Base-by-base conservation (phyloP, 225 moss, liverwort and hornwort species). In the Asterella californica region DNA sequence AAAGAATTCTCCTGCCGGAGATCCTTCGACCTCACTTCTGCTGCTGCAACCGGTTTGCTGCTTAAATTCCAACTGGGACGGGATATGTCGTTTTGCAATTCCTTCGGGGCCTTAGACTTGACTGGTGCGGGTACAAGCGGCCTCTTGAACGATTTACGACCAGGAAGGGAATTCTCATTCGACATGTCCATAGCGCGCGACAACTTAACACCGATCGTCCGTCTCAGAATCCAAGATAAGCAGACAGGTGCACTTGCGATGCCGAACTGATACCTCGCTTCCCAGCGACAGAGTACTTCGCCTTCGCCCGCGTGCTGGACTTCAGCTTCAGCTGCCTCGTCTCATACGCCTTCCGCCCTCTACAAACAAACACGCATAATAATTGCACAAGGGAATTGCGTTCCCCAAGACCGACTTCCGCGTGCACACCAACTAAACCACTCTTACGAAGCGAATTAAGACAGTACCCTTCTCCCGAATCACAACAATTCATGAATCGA, bases 1-100 rank as follows among this genome's bases (percentile, higher is more conserved):
- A 80, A 77, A 1, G 80, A 83, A 81, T 81, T 78, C 52, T 83
- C 83, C 15, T 76, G 82, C 46, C 79, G 63, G 4, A 72, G 70
- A 78, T 86, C 86, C 45, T 76, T 76, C 55, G 76, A 76, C 22
- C 38, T 76, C 59, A 57, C 54, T 57, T 76, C 57, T 25, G 57
- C 34, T 24, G 38, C 24, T 18, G 57, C 59, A 2, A 53, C 19
- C 22, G n/a, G n/a, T 46, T 60, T 76, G 60, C 60, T 38, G 38
- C 57, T 29, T 27, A 22, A 36, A 42, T 62, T 76, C 76, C 76
- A 61, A 76, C 34, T 76, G 8, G 34, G 21, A 53, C 36, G 42
- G 37, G 36, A 7, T 17, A 59, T 36, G 15, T 76, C 59, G 62
- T 62, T 76, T 6, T 75, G 75, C 15, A 53, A 54, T 7, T 75